Evolutionary conservation across 805 yeast species (phyloP).

Genomic region (Saturnispora sanitii): DNA sequence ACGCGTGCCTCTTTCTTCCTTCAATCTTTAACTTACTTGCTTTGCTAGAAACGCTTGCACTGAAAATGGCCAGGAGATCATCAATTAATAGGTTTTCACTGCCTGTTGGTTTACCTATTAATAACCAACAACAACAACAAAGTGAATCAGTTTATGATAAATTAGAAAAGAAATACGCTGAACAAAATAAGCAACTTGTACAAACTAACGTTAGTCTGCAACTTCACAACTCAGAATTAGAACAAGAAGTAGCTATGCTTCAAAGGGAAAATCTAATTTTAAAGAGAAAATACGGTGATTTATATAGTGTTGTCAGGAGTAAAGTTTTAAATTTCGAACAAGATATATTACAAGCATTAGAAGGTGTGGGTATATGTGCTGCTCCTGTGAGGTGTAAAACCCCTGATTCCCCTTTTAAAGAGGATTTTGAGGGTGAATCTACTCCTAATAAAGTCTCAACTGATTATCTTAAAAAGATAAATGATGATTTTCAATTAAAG

Average conservation of each 20-base stretch:
- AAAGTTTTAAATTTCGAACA: slow-evolving; percentile 10
- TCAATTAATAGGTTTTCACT: slow-evolving; percentile 4
- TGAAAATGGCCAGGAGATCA: slow-evolving; percentile 6
- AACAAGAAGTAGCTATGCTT: slow-evolving; percentile 30
- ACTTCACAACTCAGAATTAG: slow-evolving; percentile 43
- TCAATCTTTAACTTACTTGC: background rate
- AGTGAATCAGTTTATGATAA: background rate
- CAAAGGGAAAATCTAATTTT: slow-evolving; percentile 22
- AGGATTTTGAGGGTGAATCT: no score
- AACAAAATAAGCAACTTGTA: slow-evolving; percentile 53
- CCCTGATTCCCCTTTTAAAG: no score
- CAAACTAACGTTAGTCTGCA: slow-evolving; percentile 45
- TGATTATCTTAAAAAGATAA: slow-evolving; percentile 10
- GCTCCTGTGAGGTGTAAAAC: no score
- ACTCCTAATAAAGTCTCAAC: background rate
- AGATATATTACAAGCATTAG: background rate
- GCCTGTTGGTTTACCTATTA: background rate
- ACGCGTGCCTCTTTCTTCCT: background rate
- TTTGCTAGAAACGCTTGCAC: background rate
- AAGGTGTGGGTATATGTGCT: background rate
- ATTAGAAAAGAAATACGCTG: slow-evolving; percentile 23
- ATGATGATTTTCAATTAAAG: slow-evolving; percentile 20
- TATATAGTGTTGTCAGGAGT: slow-evolving; percentile 8
- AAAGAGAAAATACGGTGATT: slow-evolving; percentile 17
- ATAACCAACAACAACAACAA: background rate